These are phyloP conservation scores for Stephania japonica DNA, from an alignment of 164 flowering plant species.

Conservation along the genomic window DNA sequence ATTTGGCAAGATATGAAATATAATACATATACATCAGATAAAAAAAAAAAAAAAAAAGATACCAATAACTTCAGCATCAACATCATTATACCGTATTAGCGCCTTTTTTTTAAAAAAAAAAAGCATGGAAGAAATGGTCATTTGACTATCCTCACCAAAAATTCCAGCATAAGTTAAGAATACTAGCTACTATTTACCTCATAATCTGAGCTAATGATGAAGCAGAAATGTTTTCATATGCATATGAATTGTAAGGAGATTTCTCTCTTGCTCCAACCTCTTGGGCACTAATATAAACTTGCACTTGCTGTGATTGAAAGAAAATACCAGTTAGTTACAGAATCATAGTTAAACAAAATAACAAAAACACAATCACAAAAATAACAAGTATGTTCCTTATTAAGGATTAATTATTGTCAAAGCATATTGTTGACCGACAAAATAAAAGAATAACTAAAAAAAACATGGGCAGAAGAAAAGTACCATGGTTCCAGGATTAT, in stretches of 20 bases:
- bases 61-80: background rate
- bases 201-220: slow-evolving; percentile 48
- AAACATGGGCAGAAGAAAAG: slow-evolving; percentile 17
- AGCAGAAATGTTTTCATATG: slow-evolving; percentile 36
- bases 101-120: background rate
- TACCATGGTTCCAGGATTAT: slow-evolving; percentile 35
- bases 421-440: background rate
- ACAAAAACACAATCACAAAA: no score
- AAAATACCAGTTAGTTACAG: background rate
- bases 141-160: background rate
- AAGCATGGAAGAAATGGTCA: no score
- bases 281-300: slow-evolving; percentile 46
- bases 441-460: background rate
- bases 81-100: no score
- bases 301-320: slow-evolving; percentile 24
- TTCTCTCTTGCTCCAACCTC: slow-evolving; percentile 54
- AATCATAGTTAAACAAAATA: slow-evolving; percentile 7
- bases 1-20: no score
- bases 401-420: background rate
- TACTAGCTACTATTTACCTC: slow-evolving; percentile 30
- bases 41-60: background rate
- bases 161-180: background rate
- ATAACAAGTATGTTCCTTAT: background rate
- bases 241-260: slow-evolving; percentile 52
- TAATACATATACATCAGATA: background rate